These are phyloP conservation scores for Puccinellia tenuiflora DNA, from an alignment of 176 grass and related monocot genomes.

Conservation along the genomic window DNA sequence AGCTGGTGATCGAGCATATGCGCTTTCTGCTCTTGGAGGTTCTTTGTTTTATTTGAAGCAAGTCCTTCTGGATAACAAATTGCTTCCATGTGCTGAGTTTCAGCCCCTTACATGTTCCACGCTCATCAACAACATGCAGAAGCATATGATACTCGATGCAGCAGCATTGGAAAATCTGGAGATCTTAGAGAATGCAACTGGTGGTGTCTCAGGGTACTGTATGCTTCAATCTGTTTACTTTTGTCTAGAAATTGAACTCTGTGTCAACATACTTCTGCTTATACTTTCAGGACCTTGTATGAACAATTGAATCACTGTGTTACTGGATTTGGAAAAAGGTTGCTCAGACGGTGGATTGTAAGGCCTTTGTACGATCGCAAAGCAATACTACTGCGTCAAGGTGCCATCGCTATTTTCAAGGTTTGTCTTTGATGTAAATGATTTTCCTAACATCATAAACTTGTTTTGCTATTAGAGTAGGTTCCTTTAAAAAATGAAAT, in stretches of 20 bases:
- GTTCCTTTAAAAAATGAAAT: background rate
- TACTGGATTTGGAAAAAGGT: conserved; percentile 83
- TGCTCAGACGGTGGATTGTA: conserved; percentile 90
- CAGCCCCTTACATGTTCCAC: conserved; percentile 57
- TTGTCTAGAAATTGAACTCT: conserved; percentile 24
- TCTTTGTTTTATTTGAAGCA: conserved; percentile 95
- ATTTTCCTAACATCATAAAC: background rate
- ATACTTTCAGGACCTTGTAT: conserved; percentile 77
- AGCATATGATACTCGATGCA: conserved; percentile 91
- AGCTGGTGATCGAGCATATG: conserved; percentile 56
- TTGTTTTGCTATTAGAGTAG: background rate
- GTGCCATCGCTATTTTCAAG: conserved; percentile 76
- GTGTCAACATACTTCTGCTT: conserved; percentile 19
- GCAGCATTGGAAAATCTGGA: conserved; percentile 95
- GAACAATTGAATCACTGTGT: conserved; percentile 93
- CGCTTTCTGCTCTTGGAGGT: conserved; percentile 91
- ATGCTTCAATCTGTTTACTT: conserved; percentile 10
- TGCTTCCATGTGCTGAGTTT: conserved; percentile 82
- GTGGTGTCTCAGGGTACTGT: conserved; percentile 74
- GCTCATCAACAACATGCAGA: conserved; percentile 35
- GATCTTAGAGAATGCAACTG: conserved; percentile 74
- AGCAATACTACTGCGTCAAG: conserved; percentile 75
- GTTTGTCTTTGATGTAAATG: conserved; percentile 29
- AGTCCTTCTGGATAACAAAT: conserved; percentile 71
- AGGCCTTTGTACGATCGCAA: conserved; percentile 66